Evolutionary conservation across 805 yeast species (phyloP), one percentile per base, ranked within the genome.

Genomic region (Saccharomyces cerevisiae): DNA sequence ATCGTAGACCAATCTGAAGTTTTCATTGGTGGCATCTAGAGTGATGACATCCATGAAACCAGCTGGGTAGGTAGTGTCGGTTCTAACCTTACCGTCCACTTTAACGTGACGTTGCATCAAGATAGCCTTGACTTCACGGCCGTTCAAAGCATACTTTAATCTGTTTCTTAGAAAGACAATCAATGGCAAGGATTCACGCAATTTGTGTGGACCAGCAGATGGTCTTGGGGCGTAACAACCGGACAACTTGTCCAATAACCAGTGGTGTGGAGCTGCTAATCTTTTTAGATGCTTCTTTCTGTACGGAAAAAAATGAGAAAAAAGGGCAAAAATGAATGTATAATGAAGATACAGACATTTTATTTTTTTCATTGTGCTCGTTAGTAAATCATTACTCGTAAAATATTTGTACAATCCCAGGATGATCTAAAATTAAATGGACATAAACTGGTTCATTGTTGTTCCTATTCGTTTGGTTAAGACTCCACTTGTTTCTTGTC

Each of bases 221-320:
- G 98, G 96, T 83, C 98, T 90, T 82, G 99, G 99, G 65, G 99
- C 99, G 78, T 94, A 94, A 74, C 89, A 83, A 77, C 99, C 99
- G 75, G 97, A 88, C 82, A 94, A 84, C 83, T 94, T 94, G 95
- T 95, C 99, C 83, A 94, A 89, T 95, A 94, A 88, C 99, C 99
- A 94, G 87, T 94, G 99, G 83, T 91, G 87, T 84, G 99, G 99
- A 78, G 99, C 99, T 78, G 98, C 97, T 80, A 92, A 87, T 87
- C 98, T 90, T 86, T 92, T 91, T 79, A 91, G 86, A 79, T 92
- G 97, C 85, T 92, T 91, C 91, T 90, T 89, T 87, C 91, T 87
- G 75, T 71, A 62, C 43, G 55, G 57, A 53, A 53, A 47, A 47
- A 13, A 8, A 26, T 32, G 24, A 14, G 36, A 31, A 22, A 29